Conservation (phyloP, 2,329 filamentous ascomycete species). For the Fusarium mundagurra region DNA sequence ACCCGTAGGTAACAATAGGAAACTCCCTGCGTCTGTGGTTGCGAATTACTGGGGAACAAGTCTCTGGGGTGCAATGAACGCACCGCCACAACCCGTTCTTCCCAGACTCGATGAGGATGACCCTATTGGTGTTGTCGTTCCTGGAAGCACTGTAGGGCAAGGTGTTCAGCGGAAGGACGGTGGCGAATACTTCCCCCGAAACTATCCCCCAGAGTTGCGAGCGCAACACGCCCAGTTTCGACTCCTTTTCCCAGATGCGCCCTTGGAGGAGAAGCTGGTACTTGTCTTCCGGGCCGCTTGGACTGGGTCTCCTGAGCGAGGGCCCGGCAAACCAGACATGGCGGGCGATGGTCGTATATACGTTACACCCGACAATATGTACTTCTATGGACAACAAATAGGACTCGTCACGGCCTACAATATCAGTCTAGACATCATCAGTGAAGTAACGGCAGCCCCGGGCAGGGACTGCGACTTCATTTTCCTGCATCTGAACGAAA, state of each 20-base stretch:
- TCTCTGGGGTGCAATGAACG: slow-evolving; percentile 67
- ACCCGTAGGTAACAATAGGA: slow-evolving; percentile 72
- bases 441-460: slow-evolving; percentile 88
- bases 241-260: slow-evolving; percentile 85
- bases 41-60: slow-evolving; percentile 95
- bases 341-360: slow-evolving; percentile 79
- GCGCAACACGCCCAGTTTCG: slow-evolving; percentile 94
- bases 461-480: slow-evolving; percentile 94
- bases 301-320: slow-evolving; percentile 62
- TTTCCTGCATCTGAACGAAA: slow-evolving; percentile 78
- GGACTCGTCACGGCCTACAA: slow-evolving; percentile 87
- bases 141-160: slow-evolving; percentile 46
- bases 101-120: slow-evolving; percentile 51
- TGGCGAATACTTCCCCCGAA: slow-evolving; percentile 70
- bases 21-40: slow-evolving; percentile 84
- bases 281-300: slow-evolving; percentile 94
- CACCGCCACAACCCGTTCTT: slow-evolving; percentile 44
- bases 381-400: slow-evolving; percentile 96
- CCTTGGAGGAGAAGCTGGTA: slow-evolving; percentile 81
- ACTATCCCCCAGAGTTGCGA: slow-evolving; percentile 84
- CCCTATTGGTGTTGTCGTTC: slow-evolving; percentile 53
- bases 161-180: slow-evolving; percentile 46
- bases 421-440: slow-evolving; percentile 78
- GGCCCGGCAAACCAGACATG: slow-evolving; percentile 58
- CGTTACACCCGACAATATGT: slow-evolving; percentile 86